Conservation (phyloP, 176 grass and related monocot species). For the Carex scoparia region DNA sequence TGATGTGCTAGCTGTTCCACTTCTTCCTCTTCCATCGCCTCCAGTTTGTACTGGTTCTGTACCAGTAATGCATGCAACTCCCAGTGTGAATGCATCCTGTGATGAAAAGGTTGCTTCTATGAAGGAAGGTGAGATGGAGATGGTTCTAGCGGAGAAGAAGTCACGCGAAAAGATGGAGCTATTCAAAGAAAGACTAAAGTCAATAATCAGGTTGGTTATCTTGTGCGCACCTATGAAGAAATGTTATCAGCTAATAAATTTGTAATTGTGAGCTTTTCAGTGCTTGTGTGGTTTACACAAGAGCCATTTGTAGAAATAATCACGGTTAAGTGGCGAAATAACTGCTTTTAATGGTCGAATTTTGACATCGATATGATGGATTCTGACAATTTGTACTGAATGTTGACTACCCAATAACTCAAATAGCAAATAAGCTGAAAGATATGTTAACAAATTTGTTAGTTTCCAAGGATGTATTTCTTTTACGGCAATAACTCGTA, state of each 20-base stretch:
- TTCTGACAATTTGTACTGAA: not conserved
- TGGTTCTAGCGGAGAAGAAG: not conserved
- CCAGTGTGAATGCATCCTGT: not conserved
- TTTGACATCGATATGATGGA: not conserved
- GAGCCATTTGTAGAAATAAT: not conserved
- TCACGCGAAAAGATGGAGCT: slow-evolving; percentile 29
- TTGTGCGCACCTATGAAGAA: not conserved
- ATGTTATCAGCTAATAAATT: not conserved
- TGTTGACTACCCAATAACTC: not conserved
- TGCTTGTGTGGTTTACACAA: not conserved
- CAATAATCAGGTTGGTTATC: slow-evolving; percentile 57
- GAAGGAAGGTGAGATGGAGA: not conserved
- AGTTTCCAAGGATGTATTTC: not conserved
- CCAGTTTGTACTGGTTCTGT: not conserved
- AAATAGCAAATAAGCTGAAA: not conserved
- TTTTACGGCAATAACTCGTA: not conserved
- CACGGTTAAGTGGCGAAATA: not conserved
- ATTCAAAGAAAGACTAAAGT: slow-evolving; percentile 53
- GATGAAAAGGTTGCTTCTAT: not conserved
- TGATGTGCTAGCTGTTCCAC: not conserved
- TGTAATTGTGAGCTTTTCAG: not conserved
- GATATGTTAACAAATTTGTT: not conserved
- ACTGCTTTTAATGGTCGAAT: not conserved
- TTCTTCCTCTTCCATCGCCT: not conserved
- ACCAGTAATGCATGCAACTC: not conserved